Evolutionary conservation across 805 yeast species (phyloP).

Genomic region (Lachancea kluyveri): DNA sequence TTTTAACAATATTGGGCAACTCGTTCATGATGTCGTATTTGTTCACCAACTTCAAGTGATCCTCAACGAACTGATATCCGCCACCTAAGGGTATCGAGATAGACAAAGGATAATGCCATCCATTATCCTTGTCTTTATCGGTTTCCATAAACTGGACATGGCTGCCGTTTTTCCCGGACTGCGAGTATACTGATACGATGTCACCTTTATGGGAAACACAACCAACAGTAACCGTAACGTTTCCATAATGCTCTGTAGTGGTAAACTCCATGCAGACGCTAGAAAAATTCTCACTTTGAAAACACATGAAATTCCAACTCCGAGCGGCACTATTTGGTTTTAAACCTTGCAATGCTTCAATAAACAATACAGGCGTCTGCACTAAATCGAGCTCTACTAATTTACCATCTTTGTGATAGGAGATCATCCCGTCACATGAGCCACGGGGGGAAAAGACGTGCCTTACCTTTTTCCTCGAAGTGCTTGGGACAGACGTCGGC

Average conservation of each 20-base stretch:
- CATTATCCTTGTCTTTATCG: slow-evolving; percentile 53
- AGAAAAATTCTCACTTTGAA: slow-evolving; percentile 59
- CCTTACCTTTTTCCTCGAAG: slow-evolving; percentile 46
- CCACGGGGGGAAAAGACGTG: slow-evolving; percentile 84
- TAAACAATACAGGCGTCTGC: slow-evolving; percentile 49
- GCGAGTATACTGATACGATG: slow-evolving; percentile 41
- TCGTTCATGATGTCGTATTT: slow-evolving; percentile 88
- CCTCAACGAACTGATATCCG: slow-evolving; percentile 31
- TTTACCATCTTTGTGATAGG: slow-evolving; percentile 12
- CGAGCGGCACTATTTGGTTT: slow-evolving; percentile 90
- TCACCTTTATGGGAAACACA: slow-evolving; percentile 51
- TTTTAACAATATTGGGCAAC: slow-evolving; percentile 73
- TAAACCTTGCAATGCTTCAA: slow-evolving; percentile 88
- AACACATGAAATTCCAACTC: slow-evolving; percentile 78
- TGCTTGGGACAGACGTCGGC: slow-evolving; percentile 63
- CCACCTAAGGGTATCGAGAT: slow-evolving; percentile 30
- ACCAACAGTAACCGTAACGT: slow-evolving; percentile 23
- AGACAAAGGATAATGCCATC: slow-evolving; percentile 70
- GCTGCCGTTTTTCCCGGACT: slow-evolving; percentile 48
- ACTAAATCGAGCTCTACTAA: slow-evolving; percentile 25
- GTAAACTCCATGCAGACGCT: slow-evolving; percentile 81
- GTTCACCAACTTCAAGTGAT: slow-evolving; percentile 58
- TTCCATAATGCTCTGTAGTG: slow-evolving; percentile 70
- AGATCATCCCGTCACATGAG: slow-evolving; percentile 50
- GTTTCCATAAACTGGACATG: slow-evolving; percentile 35